Evolutionary conservation across 1,284 basidiomycete species (phyloP).

Genomic region (Microbotryomycetes sp.): DNA sequence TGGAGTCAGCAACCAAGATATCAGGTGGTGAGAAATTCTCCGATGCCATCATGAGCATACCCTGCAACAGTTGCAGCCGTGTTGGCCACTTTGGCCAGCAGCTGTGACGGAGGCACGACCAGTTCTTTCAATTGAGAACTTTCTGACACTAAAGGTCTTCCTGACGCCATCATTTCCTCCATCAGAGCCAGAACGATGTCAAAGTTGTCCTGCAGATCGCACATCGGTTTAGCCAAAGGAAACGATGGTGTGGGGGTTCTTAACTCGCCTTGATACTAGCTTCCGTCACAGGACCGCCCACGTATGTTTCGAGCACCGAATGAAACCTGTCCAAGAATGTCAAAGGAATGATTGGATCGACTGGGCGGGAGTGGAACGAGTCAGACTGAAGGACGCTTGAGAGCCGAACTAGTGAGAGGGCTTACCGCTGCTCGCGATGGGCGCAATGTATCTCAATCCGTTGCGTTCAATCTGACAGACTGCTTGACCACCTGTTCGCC

Average conservation of each 20-base stretch:
- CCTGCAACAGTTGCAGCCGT: conserved; percentile 19
- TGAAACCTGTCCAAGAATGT: conserved; percentile 28
- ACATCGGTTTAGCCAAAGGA: not conserved
- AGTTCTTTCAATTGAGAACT: conserved; percentile 24
- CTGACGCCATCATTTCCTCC: conserved; percentile 28
- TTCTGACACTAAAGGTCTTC: conserved; percentile 22
- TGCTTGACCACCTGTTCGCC: conserved; percentile 2
- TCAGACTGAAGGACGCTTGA: rapidly evolving
- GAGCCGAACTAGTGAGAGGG: not conserved
- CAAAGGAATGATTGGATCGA: conserved; percentile 29
- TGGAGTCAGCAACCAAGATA: too few species aligned
- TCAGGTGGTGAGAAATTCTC: too few species aligned
- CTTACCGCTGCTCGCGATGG: conserved; percentile 19
- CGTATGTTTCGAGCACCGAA: conserved; percentile 23
- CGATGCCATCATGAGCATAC: conserved; percentile 9
- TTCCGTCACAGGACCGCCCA: conserved; percentile 26
- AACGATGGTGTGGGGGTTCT: not conserved
- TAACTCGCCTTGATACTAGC: conserved; percentile 23
- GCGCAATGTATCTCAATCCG: conserved; percentile 21
- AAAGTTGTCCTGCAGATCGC: conserved; percentile 27
- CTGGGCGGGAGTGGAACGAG: conserved; percentile 5
- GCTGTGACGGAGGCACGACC: conserved; percentile 23
- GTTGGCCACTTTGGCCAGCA: conserved; percentile 21
- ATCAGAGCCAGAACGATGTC: conserved; percentile 29
- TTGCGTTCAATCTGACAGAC: conserved; percentile 22